Evolutionary conservation across 768 basidiomycete genomes (phyloP).

Genomic region (Russula earlei): DNA sequence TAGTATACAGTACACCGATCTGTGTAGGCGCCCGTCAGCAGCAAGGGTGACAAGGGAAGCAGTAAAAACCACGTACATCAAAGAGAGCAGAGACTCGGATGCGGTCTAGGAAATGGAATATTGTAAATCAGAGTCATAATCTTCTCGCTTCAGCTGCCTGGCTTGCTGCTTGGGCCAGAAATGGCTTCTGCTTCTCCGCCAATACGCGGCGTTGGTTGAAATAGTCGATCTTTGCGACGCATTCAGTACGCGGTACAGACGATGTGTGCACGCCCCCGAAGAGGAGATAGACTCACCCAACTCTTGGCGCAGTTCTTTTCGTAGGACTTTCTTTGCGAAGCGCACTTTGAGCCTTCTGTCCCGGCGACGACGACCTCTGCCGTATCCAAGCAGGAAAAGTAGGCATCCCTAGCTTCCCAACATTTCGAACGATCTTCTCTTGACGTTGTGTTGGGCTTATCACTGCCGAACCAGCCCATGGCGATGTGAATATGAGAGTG

Average conservation of each 20-base stretch:
- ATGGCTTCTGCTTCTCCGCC: conserved; percentile 67
- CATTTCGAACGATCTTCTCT: conserved; percentile 69
- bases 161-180: conserved; percentile 40
- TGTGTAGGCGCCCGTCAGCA: neutral
- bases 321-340: conserved; percentile 47
- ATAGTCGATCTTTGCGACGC: conserved; percentile 65
- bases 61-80: neutral
- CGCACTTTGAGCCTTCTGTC: conserved; percentile 55
- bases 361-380: conserved; percentile 64
- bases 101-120: no score
- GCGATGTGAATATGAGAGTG: neutral
- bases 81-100: neutral
- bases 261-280: neutral
- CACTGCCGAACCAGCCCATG: conserved; percentile 32
- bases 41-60: neutral
- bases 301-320: conserved; percentile 74
- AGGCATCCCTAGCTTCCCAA: conserved; percentile 78
- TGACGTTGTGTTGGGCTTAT: conserved; percentile 33
- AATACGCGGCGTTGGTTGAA: conserved; percentile 87
- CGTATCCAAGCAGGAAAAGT: conserved; percentile 76
- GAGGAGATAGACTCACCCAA: conserved; percentile 52
- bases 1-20: conserved; percentile 4
- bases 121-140: neutral
- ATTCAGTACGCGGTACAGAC: neutral
- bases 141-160: conserved; percentile 30